Base-by-base conservation (phyloP, 2,329 filamentous ascomycete species). In the Botrytis medusae region DNA sequence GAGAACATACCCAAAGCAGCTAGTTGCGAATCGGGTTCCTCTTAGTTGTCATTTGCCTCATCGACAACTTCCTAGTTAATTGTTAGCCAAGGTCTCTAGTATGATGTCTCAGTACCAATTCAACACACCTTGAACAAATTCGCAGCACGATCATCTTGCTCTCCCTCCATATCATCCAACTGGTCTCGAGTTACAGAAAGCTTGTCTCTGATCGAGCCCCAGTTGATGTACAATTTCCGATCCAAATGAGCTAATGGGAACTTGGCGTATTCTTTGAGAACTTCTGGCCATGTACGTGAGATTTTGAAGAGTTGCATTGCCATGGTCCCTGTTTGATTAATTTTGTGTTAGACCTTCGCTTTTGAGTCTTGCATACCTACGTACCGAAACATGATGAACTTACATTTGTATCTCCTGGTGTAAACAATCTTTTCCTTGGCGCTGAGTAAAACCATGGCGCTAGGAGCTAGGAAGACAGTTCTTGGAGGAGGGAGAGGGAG, bases 171-270 rank as follows among this genome's bases (percentile, higher is more conserved):
- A n/a, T 20, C 3, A 40, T 5, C 32, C 2, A 54, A 29, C 1
- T n/a, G 22, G 9, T 40, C 51, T 4, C 25, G 34, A 18, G 4
- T 10, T 1, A 29, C 1, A 0, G 32, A 54, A 9, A 68, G 46
- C 10, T 2, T 5, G 2, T 67, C 46, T 10, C 25, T 20, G 0
- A 67, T 40, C 7, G 32, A 14, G 1, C 1, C 20, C 0, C 0
- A 7, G 14, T 67, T 40, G 25, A 1, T 8, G 6, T 67, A 54
- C 22, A 6, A 2, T 5, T 25, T 4, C 5, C 7, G 7, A 25
- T 67, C 44, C 14, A 20, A 14, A 20, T 29, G 25, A 18, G 25
- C 16, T n/a, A 68, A 29, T 3, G 46, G 46, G 16, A 68, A 68
- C 2, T 40, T 1, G 4, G 8, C 2, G 64, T 68, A 54, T 2